Percentiles rank a stretch among this genome's conserved stretches.
Conservation (phyloP, 768 basidiomycete genomes). For the Tylopilus rubrobrunneus region DNA sequence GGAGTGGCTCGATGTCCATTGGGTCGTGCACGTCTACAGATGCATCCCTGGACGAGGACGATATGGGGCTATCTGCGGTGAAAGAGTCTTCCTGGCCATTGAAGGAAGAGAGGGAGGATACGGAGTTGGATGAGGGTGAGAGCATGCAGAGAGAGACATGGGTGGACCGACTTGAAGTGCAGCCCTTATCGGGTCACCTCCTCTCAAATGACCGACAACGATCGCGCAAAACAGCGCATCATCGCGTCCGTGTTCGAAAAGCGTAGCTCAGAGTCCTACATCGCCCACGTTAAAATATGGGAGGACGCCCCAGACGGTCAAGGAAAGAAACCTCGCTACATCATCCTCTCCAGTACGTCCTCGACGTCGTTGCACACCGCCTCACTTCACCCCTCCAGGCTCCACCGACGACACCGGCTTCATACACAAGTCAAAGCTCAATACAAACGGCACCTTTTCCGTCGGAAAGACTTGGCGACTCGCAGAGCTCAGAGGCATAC, state of each 20-base stretch:
- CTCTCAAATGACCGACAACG: slow-evolving; percentile 35
- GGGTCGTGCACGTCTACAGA: slow-evolving; percentile 21
- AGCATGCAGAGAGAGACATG: not conserved
- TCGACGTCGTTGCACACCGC: not conserved
- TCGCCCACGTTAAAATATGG: slow-evolving; percentile 90
- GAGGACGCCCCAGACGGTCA: slow-evolving; percentile 78
- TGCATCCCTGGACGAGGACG: slow-evolving; percentile 32
- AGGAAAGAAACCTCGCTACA: slow-evolving; percentile 82
- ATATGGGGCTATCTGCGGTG: slow-evolving; percentile 28
- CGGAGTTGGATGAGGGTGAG: slow-evolving; percentile 13
- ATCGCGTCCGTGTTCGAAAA: slow-evolving; percentile 80
- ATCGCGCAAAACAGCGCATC: slow-evolving; percentile 64
- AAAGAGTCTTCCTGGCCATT: slow-evolving; percentile 10
- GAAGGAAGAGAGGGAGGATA: slow-evolving; percentile 20
- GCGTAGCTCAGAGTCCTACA: slow-evolving; percentile 75
- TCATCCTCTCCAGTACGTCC: slow-evolving; percentile 82
- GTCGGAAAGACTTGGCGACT: slow-evolving; percentile 97
- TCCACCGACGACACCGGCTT: slow-evolving; percentile 58
- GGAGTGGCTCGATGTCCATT: slow-evolving; percentile 25
- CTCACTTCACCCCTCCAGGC: slow-evolving; percentile 37
- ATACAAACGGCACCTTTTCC: slow-evolving; percentile 91
- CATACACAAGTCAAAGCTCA: slow-evolving; percentile 96
- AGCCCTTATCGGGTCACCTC: not conserved
- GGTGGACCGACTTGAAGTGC: too few relatives aligned
- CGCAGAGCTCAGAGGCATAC: slow-evolving; percentile 73